Evolutionary conservation across 805 yeast genomes (phyloP).

Genomic region (Torulaspora franciscae): DNA sequence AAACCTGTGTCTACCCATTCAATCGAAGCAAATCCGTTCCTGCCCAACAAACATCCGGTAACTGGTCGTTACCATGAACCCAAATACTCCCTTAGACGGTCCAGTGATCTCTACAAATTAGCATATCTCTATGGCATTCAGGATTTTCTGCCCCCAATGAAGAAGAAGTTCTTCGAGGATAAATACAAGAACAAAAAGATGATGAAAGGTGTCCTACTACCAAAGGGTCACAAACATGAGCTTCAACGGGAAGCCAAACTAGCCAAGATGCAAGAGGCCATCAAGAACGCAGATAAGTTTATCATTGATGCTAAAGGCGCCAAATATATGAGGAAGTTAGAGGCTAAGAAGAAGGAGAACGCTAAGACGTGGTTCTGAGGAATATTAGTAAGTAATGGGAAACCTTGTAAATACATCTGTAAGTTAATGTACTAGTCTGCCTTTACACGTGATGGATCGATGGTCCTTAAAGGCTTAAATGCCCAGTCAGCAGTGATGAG

Average conservation of each 20-base stretch:
- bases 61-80: slow-evolving; percentile 77
- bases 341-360: slow-evolving; percentile 36
- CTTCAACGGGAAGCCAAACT: slow-evolving; percentile 56
- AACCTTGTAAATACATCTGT: slow-evolving; percentile 11
- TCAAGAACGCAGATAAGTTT: slow-evolving; percentile 60
- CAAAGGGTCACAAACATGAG: slow-evolving; percentile 81
- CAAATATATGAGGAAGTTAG: slow-evolving; percentile 43
- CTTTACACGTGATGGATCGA: not conserved
- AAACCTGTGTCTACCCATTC: slow-evolving; percentile 63
- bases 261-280: slow-evolving; percentile 58
- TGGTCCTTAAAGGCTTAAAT: not conserved
- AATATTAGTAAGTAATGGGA: not conserved
- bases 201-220: slow-evolving; percentile 70
- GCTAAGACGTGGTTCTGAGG: slow-evolving; percentile 17
- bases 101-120: slow-evolving; percentile 74
- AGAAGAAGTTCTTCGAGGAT: slow-evolving; percentile 70
- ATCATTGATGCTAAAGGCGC: slow-evolving; percentile 61
- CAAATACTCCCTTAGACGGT: slow-evolving; percentile 72
- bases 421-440: not conserved
- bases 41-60: slow-evolving; percentile 77
- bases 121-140: slow-evolving; percentile 78
- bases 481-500: not conserved
- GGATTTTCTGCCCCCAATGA: slow-evolving; percentile 59
- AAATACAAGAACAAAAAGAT: slow-evolving; percentile 64
- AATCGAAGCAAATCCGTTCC: slow-evolving; percentile 75